Percentiles rank a stretch among this genome's conserved stretches.
These are phyloP conservation scores for Fusarium buharicum DNA, from an alignment of 2,329 filamentous ascomycete species.

Conservation along the genomic window DNA sequence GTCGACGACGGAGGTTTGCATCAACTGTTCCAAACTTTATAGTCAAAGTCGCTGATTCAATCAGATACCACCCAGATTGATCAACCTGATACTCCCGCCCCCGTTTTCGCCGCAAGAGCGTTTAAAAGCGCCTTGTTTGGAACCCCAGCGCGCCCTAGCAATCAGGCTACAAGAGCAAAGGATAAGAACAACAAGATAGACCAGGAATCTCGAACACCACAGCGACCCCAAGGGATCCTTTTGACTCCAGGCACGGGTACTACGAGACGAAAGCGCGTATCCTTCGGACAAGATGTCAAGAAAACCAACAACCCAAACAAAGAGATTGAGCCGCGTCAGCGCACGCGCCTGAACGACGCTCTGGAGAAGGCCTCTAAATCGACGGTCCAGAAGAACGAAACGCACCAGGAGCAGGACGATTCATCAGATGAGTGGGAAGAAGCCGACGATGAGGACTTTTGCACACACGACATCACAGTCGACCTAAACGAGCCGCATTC, in stretches of 20 bases:
- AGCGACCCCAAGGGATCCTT: constrained; percentile 67
- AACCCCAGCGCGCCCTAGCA: constrained; percentile 58
- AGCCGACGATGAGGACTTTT: constrained; percentile 55
- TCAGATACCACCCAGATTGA: constrained; percentile 62
- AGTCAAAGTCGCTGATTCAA: neutral
- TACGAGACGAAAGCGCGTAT: constrained; percentile 71
- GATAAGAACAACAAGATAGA: constrained; percentile 41
- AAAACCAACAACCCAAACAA: constrained; percentile 52
- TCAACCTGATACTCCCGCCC: constrained; percentile 71
- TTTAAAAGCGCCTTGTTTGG: constrained; percentile 73
- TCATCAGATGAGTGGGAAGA: constrained; percentile 63
- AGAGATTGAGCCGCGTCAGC: constrained; percentile 45
- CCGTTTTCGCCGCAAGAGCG: constrained; percentile 73
- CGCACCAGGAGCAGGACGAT: constrained; percentile 29
- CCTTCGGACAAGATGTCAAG: constrained; percentile 68
- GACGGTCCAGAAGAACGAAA: constrained; percentile 7
- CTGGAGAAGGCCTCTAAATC: constrained; percentile 53
- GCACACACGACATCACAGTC: constrained; percentile 71
- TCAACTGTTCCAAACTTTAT: neutral
- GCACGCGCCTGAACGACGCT: constrained; percentile 58
- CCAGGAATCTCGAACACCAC: constrained; percentile 56
- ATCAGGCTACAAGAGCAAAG: constrained; percentile 46
- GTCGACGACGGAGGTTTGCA: constrained; percentile 47
- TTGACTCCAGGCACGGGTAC: constrained; percentile 72
- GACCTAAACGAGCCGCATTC: constrained; percentile 80